Conservation (phyloP, 2,329 filamentous ascomycete species). For the Pestalotiopsis sp. region DNA sequence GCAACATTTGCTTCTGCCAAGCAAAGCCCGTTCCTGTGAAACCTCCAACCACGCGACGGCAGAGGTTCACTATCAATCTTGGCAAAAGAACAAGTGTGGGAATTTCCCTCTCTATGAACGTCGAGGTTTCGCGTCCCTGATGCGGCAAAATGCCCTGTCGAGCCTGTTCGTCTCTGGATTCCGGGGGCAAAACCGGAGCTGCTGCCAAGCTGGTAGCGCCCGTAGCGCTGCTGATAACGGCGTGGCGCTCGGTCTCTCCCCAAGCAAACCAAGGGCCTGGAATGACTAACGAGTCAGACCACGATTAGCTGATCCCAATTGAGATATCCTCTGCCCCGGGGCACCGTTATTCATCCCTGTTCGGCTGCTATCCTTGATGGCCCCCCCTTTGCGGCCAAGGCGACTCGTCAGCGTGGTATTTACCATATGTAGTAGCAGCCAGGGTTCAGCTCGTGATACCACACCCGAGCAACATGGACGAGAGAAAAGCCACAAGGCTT, state of each 20-base stretch:
- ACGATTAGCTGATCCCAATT: conserved; percentile 9
- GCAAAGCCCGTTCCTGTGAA: neutral
- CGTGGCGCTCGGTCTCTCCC: neutral
- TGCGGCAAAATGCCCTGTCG: too few species aligned
- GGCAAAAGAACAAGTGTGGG: neutral
- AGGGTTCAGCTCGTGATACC: conserved; percentile 1
- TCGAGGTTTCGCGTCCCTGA: neutral
- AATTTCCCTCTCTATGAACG: neutral
- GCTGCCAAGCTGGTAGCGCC: conserved; percentile 10
- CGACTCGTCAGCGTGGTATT: neutral
- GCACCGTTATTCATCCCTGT: too few species aligned
- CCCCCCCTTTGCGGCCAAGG: neutral
- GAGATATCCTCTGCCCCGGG: neutral
- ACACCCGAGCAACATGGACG: neutral
- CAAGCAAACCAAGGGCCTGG: conserved; percentile 1
- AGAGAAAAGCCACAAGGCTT: neutral
- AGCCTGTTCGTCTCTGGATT: too few species aligned
- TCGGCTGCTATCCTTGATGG: neutral
- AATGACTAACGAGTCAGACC: conserved; percentile 11
- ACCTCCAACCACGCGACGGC: neutral
- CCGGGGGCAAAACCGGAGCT: neutral
- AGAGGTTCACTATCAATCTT: conserved; percentile 6
- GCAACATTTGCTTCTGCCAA: neutral
- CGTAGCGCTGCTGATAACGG: conserved; percentile 10
- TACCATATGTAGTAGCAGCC: neutral